Conservation (phyloP, 768 basidiomycete genomes). For the Leccinum rimulosum region DNA sequence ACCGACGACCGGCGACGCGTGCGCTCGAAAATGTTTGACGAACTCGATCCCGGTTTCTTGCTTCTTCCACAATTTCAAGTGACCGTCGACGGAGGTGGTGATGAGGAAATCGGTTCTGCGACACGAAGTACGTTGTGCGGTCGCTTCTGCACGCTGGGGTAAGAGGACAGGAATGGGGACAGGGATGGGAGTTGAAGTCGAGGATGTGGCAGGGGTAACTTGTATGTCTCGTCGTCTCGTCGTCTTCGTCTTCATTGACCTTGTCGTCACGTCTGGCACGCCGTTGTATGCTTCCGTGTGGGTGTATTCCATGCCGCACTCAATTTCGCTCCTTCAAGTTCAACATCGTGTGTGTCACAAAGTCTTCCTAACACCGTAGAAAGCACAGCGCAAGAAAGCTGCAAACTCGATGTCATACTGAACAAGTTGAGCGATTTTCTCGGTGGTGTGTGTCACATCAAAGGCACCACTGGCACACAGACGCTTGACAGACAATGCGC, state of each 20-base stretch:
- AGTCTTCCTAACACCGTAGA: slow-evolving; percentile 40
- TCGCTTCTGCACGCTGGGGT: no score
- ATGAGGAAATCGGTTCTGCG: slow-evolving; percentile 87
- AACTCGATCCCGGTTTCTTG: slow-evolving; percentile 95
- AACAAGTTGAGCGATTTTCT: no score
- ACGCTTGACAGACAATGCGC: no score
- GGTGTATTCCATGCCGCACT: slow-evolving; percentile 41
- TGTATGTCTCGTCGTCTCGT: no score
- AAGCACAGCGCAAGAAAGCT: slow-evolving; percentile 42
- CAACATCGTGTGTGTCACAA: slow-evolving; percentile 20
- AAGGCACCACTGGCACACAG: no score
- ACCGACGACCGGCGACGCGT: slow-evolving; percentile 71
- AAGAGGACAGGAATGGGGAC: no score
- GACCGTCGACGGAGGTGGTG: slow-evolving; percentile 93
- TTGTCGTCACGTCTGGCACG: no score
- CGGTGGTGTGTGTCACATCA: no score
- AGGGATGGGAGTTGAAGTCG: no score
- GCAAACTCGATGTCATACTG: slow-evolving; percentile 20
- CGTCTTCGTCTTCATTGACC: no score
- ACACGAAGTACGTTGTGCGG: neutral
- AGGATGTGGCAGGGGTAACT: no score
- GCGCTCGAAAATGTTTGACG: slow-evolving; percentile 96
- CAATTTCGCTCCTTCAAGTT: slow-evolving; percentile 15
- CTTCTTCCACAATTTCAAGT: slow-evolving; percentile 99
- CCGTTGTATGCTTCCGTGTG: no score